Base-by-base conservation (phyloP, 805 yeast species). In the Blastobotrys americana region DNA sequence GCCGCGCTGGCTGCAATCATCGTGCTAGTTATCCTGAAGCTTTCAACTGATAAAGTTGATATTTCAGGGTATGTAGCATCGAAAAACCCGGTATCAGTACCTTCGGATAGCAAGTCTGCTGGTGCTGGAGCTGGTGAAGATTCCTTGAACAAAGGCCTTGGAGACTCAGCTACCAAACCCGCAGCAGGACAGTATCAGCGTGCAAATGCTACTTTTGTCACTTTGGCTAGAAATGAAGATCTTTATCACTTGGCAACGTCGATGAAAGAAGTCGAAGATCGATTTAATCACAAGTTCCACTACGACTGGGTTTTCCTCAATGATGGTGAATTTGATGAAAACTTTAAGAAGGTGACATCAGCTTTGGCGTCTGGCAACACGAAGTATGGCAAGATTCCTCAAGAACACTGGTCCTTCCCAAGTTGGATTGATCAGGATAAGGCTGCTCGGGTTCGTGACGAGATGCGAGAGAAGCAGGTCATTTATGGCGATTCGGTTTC, bases 251-350 rank as follows among this genome's bases (percentile, higher is more conserved):
- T 84, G 41, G 51, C 81, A 28, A 71, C 68, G 39, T 77, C 93
- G 4, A 80, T 87, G 48, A 72, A 81, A 45, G 70, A 74, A 46
- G 75, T 85, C 33, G 95, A 86, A 69, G 86, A 82, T 62, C 74
- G 89, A 44, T 88, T 88, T 69, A 88, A 90, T 68, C 62, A 65
- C 41, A 69, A 79, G 50, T 88, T 59, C 66, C 77, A 84, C 52
- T 89, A 89, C 62, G 95, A 87, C 60, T 89, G 96, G 96, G 89
- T 88, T 13, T 89, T 89, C 64, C 68, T 90, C 54, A 89, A 89
- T 65, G 90, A 90, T 60, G 80, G 74, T 45, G 80, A 75, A 18
- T 89, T 87, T 63, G 68, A 73, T 27, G 82, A 80, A 1, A 85
- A 82, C 45, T 88, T 89, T 66, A 81, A 77, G 58, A 57, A 57